These are phyloP conservation scores for Boechera retrofracta DNA, from an alignment of 345 rosid genomes.

Conservation along the genomic window DNA sequence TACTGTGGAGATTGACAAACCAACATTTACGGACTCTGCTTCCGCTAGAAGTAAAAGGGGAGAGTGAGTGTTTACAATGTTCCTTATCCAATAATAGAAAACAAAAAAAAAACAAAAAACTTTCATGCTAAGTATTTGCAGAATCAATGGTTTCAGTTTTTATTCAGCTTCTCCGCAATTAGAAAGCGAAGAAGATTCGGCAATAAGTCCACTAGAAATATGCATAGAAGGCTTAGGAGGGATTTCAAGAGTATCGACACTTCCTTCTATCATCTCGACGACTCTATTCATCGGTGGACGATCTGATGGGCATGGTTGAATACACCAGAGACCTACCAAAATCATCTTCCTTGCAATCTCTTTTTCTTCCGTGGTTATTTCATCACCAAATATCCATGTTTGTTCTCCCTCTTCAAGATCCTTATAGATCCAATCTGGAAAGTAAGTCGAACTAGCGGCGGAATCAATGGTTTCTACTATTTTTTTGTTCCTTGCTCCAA, in stretches of 20 bases:
- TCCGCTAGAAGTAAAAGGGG: too few relatives aligned
- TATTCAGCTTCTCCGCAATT: neutral
- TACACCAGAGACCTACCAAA: conserved; percentile 12
- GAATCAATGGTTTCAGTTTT: neutral
- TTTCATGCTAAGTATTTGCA: neutral
- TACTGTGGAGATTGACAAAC: too few relatives aligned
- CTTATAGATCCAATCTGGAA: conserved; percentile 22
- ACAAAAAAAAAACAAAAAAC: neutral
- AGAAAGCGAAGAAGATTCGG: neutral
- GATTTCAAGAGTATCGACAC: neutral
- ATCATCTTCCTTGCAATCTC: neutral
- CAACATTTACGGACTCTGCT: too few relatives aligned
- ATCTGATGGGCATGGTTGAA: conserved; percentile 15
- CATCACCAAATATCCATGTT: conserved; percentile 8
- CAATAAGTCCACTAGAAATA: neutral
- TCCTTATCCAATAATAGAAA: neutral
- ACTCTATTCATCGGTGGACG: conserved; percentile 28
- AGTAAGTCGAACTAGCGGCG: neutral
- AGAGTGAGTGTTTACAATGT: neutral
- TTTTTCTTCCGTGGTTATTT: neutral
- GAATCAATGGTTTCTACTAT: neutral
- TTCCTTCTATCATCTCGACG: conserved; percentile 23
- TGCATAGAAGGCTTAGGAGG: conserved; percentile 20
- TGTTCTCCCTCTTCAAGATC: conserved; percentile 2
- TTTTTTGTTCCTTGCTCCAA: conserved; percentile 9